Percentiles rank a stretch among this genome's conserved stretches.
Evolutionary conservation across 257 asterid genomes (phyloP).

Genomic region (Verbena officinalis): DNA sequence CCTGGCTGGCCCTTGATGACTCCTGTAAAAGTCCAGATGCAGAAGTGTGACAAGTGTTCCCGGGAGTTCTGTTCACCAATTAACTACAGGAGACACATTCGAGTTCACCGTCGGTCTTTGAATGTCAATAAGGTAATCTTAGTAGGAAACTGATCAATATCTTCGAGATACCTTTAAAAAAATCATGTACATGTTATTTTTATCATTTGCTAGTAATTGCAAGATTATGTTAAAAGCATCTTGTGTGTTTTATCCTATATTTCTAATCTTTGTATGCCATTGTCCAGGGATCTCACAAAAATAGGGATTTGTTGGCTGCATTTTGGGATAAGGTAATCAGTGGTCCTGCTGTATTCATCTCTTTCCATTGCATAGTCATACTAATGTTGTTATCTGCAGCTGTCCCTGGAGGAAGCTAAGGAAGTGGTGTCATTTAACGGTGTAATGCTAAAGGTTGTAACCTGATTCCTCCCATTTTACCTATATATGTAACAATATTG

Average conservation of each 20-base stretch:
- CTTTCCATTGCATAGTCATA: slow-evolving; percentile 11
- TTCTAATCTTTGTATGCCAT: slow-evolving; percentile 26
- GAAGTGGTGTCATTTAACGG: slow-evolving; percentile 52
- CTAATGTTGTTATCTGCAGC: slow-evolving; percentile 42
- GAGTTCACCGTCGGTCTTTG: slow-evolving; percentile 67
- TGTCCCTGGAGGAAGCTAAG: slow-evolving; percentile 57
- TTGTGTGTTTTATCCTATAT: not conserved
- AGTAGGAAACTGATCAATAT: not conserved
- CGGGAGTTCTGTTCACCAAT: slow-evolving; percentile 62
- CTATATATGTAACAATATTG: not conserved
- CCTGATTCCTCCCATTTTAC: not conserved
- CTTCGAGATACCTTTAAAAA: too few species aligned
- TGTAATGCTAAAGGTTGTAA: slow-evolving; percentile 49
- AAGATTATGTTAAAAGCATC: not conserved
- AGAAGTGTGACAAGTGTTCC: slow-evolving; percentile 73
- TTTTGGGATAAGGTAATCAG: slow-evolving; percentile 65
- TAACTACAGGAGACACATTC: slow-evolving; percentile 70
- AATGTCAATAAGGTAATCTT: slow-evolving; percentile 53
- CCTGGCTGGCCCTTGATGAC: slow-evolving; percentile 75
- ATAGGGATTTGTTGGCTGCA: slow-evolving; percentile 59
- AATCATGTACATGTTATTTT: not conserved
- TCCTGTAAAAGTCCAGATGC: slow-evolving; percentile 56
- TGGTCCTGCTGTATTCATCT: not conserved
- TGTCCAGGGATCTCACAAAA: slow-evolving; percentile 56
- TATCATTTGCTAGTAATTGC: not conserved